Evolutionary conservation across 768 basidiomycete genomes (phyloP).

Genomic region (Tylopilus subfusipes): DNA sequence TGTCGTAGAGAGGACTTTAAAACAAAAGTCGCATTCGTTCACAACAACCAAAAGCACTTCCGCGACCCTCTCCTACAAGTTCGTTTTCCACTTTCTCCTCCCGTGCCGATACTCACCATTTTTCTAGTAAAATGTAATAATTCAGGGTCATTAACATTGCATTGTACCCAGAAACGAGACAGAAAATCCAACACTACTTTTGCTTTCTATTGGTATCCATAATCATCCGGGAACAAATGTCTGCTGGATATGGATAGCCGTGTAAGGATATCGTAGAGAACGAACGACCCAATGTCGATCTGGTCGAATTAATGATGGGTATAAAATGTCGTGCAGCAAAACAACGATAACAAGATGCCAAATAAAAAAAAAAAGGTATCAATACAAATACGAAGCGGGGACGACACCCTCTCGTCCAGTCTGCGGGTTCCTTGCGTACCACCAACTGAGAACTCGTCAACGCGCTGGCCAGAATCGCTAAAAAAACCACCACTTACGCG

Average conservation of each 20-base stretch:
- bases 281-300: constrained; percentile 38
- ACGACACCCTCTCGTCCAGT: constrained; percentile 87
- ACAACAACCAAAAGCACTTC: constrained; percentile 87
- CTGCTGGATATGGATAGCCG: constrained; percentile 16
- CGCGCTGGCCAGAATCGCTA: background rate
- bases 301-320: constrained; percentile 36
- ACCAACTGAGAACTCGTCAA: constrained; percentile 62
- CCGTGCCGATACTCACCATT: constrained; percentile 2
- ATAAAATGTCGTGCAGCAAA: constrained; percentile 30
- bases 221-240: constrained; percentile 11
- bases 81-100: background rate
- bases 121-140: constrained; percentile 16
- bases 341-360: constrained; percentile 28
- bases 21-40: constrained; percentile 72
- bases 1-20: constrained; percentile 77
- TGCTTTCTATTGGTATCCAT: constrained; percentile 13
- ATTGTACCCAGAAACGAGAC: background rate
- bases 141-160: constrained; percentile 2
- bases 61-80: constrained; percentile 70
- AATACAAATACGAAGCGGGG: constrained; percentile 89
- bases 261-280: constrained; percentile 28
- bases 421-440: constrained; percentile 81
- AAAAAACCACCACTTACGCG: constrained; percentile 49
- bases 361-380: constrained; percentile 33
- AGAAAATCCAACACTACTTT: constrained; percentile 14